These are phyloP conservation scores for Colletotrichum lindemuthianum DNA, from an alignment of 2,329 filamentous ascomycete genomes.

Conservation along the genomic window DNA sequence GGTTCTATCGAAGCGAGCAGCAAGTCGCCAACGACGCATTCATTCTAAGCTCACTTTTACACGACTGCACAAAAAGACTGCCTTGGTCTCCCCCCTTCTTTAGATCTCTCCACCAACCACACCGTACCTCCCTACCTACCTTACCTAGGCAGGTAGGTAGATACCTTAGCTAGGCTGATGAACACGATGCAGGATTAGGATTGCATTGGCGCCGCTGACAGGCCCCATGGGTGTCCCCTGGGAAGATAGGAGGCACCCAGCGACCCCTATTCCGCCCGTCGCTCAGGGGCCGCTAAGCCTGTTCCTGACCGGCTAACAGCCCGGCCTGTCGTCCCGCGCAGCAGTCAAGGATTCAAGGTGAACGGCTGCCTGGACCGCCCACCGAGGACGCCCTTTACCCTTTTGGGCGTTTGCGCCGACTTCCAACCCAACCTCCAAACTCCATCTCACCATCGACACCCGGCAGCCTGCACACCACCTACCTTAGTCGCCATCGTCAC, in stretches of 20 bases:
- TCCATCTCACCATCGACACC: slow-evolving; percentile 9
- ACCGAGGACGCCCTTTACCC: slow-evolving; percentile 8
- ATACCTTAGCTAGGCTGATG: no score
- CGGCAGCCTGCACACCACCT: slow-evolving; percentile 18
- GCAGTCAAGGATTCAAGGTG: background rate
- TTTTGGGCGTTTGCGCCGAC: slow-evolving; percentile 1
- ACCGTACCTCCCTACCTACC: no score
- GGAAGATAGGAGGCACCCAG: background rate
- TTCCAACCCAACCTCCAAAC: slow-evolving; percentile 3
- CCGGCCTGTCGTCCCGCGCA: background rate
- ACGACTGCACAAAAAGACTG: background rate
- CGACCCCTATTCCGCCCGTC: slow-evolving; percentile 16
- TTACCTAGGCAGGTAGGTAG: no score
- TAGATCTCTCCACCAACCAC: slow-evolving; percentile 14
- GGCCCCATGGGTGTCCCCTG: background rate
- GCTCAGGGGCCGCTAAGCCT: slow-evolving; percentile 20
- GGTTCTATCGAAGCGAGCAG: no score
- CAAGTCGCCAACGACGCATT: no score
- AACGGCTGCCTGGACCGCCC: slow-evolving; percentile 2
- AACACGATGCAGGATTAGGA: background rate
- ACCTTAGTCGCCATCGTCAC: slow-evolving; percentile 16
- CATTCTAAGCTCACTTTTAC: background rate
- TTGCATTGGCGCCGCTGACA: slow-evolving; percentile 29
- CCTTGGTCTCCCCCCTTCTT: background rate
- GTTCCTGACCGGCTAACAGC: slow-evolving; percentile 20